A percentile compares a stretch with the other conserved stretches of the same genome.
Evolutionary conservation across 345 rosid genomes (phyloP).

Genomic region (Pugionium dolabratum): DNA sequence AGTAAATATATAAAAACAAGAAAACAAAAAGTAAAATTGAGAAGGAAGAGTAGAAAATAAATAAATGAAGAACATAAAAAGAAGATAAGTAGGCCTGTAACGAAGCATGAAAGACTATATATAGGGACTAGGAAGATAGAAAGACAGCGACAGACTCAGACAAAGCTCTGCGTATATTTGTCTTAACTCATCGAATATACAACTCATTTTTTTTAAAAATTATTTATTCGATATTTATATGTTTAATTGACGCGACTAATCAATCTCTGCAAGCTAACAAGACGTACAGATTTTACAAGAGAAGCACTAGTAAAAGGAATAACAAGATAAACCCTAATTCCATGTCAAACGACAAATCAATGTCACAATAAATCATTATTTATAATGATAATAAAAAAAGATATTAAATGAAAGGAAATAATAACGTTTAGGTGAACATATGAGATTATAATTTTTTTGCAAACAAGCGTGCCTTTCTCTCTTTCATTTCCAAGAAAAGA

Average conservation of each 20-base stretch:
- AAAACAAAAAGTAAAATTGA: not conserved
- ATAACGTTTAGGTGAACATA: slow-evolving; percentile 35
- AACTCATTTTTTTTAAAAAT: not conserved
- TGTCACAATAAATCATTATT: slow-evolving; percentile 14
- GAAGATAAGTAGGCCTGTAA: slow-evolving; percentile 44
- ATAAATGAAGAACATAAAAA: slow-evolving; percentile 27
- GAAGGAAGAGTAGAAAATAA: not conserved
- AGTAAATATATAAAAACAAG: too few relatives aligned
- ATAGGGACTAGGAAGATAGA: slow-evolving; percentile 40
- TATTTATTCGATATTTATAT: not conserved
- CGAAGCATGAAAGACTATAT: slow-evolving; percentile 34
- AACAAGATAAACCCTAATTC: slow-evolving; percentile 31
- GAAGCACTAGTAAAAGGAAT: slow-evolving; percentile 37
- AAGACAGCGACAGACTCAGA: slow-evolving; percentile 42
- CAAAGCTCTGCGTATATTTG: slow-evolving; percentile 37
- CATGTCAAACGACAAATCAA: slow-evolving; percentile 8
- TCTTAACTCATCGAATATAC: slow-evolving; percentile 28
- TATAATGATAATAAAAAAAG: slow-evolving; percentile 5
- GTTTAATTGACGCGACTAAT: slow-evolving; percentile 36
- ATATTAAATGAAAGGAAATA: slow-evolving; percentile 24
- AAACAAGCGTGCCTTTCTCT: slow-evolving; percentile 52
- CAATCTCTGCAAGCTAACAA: slow-evolving; percentile 32
- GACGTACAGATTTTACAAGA: slow-evolving; percentile 19
- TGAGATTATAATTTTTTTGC: slow-evolving; percentile 40
- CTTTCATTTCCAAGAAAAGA: slow-evolving; percentile 90